phyloP scores from a whole-genome alignment of 495 filamentous ascomycete genomes.

The Trichocladium antarcticum region DNA sequence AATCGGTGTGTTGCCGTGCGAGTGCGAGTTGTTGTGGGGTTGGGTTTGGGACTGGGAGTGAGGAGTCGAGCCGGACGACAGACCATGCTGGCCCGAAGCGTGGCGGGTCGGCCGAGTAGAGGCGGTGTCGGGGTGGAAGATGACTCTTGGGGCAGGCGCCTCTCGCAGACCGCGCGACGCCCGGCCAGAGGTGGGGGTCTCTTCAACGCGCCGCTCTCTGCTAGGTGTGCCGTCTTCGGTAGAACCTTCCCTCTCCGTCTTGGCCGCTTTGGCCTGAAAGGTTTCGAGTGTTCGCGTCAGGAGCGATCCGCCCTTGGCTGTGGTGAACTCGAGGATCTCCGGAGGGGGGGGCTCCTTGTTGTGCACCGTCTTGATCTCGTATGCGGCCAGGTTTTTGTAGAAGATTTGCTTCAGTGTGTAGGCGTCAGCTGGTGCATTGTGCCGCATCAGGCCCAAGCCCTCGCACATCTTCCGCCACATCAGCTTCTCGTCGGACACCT shows the following conservation, averaged over 20 bases:
- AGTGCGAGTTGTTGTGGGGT: conserved; percentile 17
- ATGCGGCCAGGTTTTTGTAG: conserved; percentile 73
- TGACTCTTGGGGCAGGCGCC: conserved; percentile 62
- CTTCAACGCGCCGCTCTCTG: conserved; percentile 49
- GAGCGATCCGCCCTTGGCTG: conserved; percentile 63
- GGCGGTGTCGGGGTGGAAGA: conserved; percentile 69
- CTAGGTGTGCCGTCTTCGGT: conserved; percentile 54
- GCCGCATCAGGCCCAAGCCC: conserved; percentile 48
- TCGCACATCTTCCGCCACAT: conserved; percentile 64
- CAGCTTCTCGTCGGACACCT: conserved; percentile 64
- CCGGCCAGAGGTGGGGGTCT: conserved; percentile 44
- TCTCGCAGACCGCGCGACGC: conserved; percentile 62
- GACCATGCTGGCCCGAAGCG: conserved; percentile 36
- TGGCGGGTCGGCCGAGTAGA: conserved; percentile 49
- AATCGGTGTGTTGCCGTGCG: conserved; percentile 12
- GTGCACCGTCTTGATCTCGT: conserved; percentile 63
- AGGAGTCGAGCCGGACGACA: conserved; percentile 12
- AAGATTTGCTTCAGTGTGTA: conserved; percentile 71
- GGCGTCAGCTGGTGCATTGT: conserved; percentile 58
- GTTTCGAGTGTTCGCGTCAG: conserved; percentile 69
- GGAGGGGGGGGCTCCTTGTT: conserved; percentile 66
- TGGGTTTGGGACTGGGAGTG: conserved; percentile 22
- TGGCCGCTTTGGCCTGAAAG: conserved; percentile 39
- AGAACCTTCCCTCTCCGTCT: conserved; percentile 40
- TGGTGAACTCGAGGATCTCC: conserved; percentile 66